Evolutionary conservation across 129 eudicot species (phyloP).

Genomic region (Escallonia herrerae): DNA sequence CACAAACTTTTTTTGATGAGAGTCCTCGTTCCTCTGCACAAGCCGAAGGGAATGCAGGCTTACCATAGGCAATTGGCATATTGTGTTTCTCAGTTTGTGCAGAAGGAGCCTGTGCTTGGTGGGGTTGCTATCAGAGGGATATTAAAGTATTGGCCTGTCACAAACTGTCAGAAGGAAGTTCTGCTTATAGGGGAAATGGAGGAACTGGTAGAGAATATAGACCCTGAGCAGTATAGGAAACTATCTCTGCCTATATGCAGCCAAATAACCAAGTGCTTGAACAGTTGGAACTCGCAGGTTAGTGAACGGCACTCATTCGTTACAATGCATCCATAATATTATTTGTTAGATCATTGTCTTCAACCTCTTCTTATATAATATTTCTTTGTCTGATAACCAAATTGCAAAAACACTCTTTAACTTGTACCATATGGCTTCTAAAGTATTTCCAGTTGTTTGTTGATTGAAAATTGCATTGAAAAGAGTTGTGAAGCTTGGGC

Average conservation of each 20-base stretch:
- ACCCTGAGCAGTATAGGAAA: slow-evolving; percentile 28
- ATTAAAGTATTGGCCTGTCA: slow-evolving; percentile 62
- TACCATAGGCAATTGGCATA: slow-evolving; percentile 63
- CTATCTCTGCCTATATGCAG: slow-evolving; percentile 55
- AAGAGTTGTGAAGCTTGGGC: too few relatives aligned
- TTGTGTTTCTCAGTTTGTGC: slow-evolving; percentile 65
- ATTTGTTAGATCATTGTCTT: background rate
- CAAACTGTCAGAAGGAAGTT: slow-evolving; percentile 66
- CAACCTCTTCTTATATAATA: too few relatives aligned
- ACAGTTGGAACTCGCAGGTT: slow-evolving; percentile 70
- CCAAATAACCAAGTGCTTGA: slow-evolving; percentile 51
- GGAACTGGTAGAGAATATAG: slow-evolving; percentile 54
- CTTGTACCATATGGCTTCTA: too few relatives aligned
- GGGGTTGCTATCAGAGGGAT: slow-evolving; percentile 43
- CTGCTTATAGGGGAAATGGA: slow-evolving; percentile 64
- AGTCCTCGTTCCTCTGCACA: slow-evolving; percentile 64
- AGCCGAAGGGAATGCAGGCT: slow-evolving; percentile 52
- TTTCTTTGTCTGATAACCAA: background rate
- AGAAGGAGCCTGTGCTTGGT: slow-evolving; percentile 60
- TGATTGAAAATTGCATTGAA: too few relatives aligned
- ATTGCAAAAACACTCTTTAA: background rate
- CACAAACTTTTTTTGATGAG: slow-evolving; percentile 56
- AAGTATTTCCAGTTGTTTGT: too few relatives aligned
- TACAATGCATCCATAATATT: background rate
- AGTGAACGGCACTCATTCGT: background rate